A percentile compares a stretch with the other conserved stretches of the same genome.
These are phyloP conservation scores for Candida loeiensis DNA, from an alignment of 805 yeast species.

Conservation along the genomic window DNA sequence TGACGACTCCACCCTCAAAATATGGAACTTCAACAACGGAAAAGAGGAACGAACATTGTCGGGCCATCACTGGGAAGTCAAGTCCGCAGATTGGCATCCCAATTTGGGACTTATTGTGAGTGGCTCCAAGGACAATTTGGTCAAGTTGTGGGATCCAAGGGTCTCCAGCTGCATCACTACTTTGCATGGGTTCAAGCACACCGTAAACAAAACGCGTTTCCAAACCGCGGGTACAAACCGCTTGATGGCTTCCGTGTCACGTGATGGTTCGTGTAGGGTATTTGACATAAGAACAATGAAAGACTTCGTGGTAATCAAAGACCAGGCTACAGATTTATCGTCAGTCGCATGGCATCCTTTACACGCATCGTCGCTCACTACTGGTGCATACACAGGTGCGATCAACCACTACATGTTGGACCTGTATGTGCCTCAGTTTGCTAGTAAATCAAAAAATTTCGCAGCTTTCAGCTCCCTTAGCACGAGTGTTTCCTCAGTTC, in stretches of 20 bases:
- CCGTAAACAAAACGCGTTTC: constrained; percentile 80
- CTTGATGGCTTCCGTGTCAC: constrained; percentile 77
- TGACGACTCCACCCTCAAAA: constrained; percentile 85
- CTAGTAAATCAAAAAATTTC: constrained; percentile 11
- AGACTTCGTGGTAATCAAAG: constrained; percentile 67
- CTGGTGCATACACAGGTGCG: constrained; percentile 89
- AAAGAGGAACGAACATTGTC: constrained; percentile 72
- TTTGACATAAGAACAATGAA: constrained; percentile 87
- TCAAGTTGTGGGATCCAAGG: constrained; percentile 96
- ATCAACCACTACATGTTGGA: constrained; percentile 73
- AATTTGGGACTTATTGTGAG: constrained; percentile 78
- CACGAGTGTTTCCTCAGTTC: constrained; percentile 3
- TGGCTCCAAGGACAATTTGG: constrained; percentile 92
- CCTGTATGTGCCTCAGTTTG: constrained; percentile 38
- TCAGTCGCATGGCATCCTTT: constrained; percentile 91
- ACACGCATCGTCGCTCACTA: constrained; percentile 72
- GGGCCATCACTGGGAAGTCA: constrained; percentile 99
- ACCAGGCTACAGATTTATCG: constrained; percentile 79
- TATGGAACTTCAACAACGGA: constrained; percentile 93
- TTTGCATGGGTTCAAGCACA: constrained; percentile 88
- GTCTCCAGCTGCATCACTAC: constrained; percentile 70
- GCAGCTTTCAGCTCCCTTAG: constrained; percentile 11
- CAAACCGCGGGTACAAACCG: constrained; percentile 76
- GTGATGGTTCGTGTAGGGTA: constrained; percentile 84
- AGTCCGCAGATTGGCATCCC: constrained; percentile 96